Conservation (phyloP, 768 basidiomycete species). For the Artomyces pyxidatus region DNA sequence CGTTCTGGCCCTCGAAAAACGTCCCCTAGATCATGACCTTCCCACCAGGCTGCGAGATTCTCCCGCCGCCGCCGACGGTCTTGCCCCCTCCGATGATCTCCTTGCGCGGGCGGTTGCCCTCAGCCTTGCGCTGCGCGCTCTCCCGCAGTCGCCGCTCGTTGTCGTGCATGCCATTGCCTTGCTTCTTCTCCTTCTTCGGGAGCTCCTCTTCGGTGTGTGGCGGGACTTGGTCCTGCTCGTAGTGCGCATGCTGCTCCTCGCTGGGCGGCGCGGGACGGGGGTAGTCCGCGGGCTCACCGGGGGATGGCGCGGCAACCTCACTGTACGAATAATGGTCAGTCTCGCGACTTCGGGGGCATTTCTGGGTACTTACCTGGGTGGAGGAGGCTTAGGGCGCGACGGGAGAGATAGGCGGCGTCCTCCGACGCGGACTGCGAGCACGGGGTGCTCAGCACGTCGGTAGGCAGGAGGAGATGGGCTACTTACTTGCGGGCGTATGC, state of each 20-base stretch:
- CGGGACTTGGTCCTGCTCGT: constrained; percentile 3
- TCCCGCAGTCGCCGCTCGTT: constrained; percentile 14
- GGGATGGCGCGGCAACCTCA: constrained; percentile 6
- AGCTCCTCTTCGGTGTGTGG: constrained; percentile 6
- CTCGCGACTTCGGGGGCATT: background rate
- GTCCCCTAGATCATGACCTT: constrained; percentile 28
- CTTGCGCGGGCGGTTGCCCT: constrained; percentile 12
- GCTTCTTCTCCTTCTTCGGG: constrained; percentile 11
- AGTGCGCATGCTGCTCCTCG: constrained; percentile 3
- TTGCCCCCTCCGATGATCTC: constrained; percentile 1
- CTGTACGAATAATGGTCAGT: constrained; percentile 1
- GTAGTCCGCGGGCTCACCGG: constrained; percentile 15
- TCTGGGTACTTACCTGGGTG: constrained; percentile 7
- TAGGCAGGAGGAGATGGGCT: background rate
- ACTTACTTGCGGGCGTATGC: constrained; percentile 15
- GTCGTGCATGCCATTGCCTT: constrained; percentile 9
- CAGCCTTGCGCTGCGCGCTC: constrained; percentile 12
- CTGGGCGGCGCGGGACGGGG: constrained; percentile 12
- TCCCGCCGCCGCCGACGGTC: constrained; percentile 35
- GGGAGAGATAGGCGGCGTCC: constrained; percentile 15
- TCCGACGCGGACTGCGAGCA: constrained; percentile 11
- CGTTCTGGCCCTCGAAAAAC: no score
- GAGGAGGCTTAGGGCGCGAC: constrained; percentile 4
- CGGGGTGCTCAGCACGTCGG: background rate
- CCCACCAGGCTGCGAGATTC: constrained; percentile 54